Evolutionary conservation across 768 basidiomycete genomes (phyloP), one percentile per base, ranked within the genome.

Genomic region (Tricholomella constricta): DNA sequence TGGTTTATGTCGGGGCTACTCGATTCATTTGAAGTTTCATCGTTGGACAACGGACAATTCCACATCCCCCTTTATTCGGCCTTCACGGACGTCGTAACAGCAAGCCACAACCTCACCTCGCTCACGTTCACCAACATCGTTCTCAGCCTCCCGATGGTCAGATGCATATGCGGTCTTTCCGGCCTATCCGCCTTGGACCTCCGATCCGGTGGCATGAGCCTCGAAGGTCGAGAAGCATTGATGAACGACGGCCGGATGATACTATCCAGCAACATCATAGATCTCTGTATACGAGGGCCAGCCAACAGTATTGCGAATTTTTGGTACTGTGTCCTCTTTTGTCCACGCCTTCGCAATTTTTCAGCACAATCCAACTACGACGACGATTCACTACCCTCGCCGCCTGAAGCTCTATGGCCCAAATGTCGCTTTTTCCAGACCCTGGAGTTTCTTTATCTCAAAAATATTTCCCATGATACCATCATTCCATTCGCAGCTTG

Each of bases 31-130:
- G n/a, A n/a, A n/a, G n/a, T n/a, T n/a, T n/a, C n/a, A n/a, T n/a
- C n/a, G n/a, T n/a, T n/a, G n/a, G n/a, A n/a, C n/a, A n/a, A n/a
- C n/a, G n/a, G n/a, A n/a, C n/a, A n/a, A n/a, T n/a, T n/a, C n/a
- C n/a, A 32, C 14, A 10, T 32, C 31, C 4, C 10, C 31, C 10
- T 32, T 4, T 32, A 32, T 14, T 2, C 10, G 31, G 31, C 31
- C 2, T 32, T 32, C 9, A 32, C 31, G 9, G 10, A 10, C 4
- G 9, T 32, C n/a, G n/a, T n/a, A n/a, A n/a, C n/a, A n/a, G n/a
- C n/a, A n/a, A n/a, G n/a, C n/a, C n/a, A n/a, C 27, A 53, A 47
- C 36, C 45, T 53, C 9, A 47, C 45, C 7, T 25, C 45, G n/a
- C 8, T 53, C 8, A 9, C 20, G 15, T 20, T 53, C 2, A 6